Evolutionary conservation across 2,329 filamentous ascomycete species (phyloP), one percentile per base, ranked within the genome.

Genomic region (Graphium sp.): DNA sequence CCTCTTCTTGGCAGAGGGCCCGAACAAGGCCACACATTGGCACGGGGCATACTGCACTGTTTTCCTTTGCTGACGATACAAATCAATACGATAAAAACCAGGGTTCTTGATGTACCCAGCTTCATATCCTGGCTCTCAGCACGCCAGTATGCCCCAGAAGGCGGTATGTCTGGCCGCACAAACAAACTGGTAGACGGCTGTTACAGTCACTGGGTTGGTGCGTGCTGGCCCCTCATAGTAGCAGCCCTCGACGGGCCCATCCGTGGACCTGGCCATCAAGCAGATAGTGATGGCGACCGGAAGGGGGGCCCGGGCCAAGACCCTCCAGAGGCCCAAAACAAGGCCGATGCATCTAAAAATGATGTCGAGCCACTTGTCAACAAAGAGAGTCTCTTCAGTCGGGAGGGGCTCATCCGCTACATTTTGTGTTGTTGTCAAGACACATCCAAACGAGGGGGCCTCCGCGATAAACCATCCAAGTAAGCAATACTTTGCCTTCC

Each of bases 111-210:
- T 50, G 54, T 94, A 31, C 67, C 74, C 35, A 60, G 72, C 29
- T 64, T 98, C 30, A 64, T 89, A 26, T 73, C 76, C 34, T 98
- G 89, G 84, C 68, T 98, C 22, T 87, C 83, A 6, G 74, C 81
- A 24, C 75, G 84, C 34, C 89, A 98, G 51, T 80, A 87, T 48
- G 73, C 74, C 18, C 89, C 87, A 4, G 89, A 95, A 50, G 85
- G 85, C 37, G 89, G 89, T 20, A 85, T 93, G 46, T 79, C 82
- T 22, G 89, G 89, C 35, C 77, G 89, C 40, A 93, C 87, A 17
- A 95, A 95, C 62, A 98, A 98, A 56, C 66, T 98, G 18, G 89
- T 95, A 18, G 89, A 98, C 50, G 89, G 87, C 25, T 98, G 89
- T 56, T 98, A 98, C 57, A 92, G 82, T 48, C 87, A 94, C 53